Percentiles rank a stretch among this genome's conserved stretches.
phyloP scores from a whole-genome alignment of 352 stramenopile species.

The Plasmopara muralis region DNA sequence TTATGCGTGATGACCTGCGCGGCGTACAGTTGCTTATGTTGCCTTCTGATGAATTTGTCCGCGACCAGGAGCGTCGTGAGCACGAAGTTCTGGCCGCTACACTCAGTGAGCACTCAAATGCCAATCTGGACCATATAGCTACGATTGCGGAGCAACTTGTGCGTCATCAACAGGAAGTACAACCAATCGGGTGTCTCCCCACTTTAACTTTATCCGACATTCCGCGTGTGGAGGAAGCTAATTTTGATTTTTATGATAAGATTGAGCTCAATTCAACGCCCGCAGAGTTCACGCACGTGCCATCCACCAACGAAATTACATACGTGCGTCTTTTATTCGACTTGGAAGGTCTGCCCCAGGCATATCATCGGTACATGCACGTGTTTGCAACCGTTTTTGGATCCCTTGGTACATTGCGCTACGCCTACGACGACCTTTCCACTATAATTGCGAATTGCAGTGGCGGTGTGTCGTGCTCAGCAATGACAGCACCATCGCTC shows the following conservation, averaged over 20 bases:
- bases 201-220: constrained; percentile 71
- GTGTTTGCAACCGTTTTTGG: constrained; percentile 69
- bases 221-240: constrained; percentile 35
- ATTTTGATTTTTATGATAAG: constrained; percentile 47
- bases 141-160: constrained; percentile 40
- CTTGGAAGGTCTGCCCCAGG: constrained; percentile 36
- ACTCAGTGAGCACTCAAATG: constrained; percentile 38
- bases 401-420: constrained; percentile 59
- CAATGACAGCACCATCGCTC: constrained; percentile 49
- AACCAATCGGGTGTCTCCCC: constrained; percentile 66
- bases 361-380: constrained; percentile 61
- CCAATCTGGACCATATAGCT: constrained; percentile 53
- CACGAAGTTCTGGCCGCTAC: constrained; percentile 37
- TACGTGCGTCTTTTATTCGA: constrained; percentile 77
- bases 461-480: constrained; percentile 59
- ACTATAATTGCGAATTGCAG: constrained; percentile 75
- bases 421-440: constrained; percentile 57
- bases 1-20: constrained; percentile 46
- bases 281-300: constrained; percentile 54
- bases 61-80: constrained; percentile 46
- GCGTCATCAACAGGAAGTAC: constrained; percentile 52
- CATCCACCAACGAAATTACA: constrained; percentile 79
- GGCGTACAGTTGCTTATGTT: constrained; percentile 72
- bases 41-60: constrained; percentile 52
- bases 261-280: constrained; percentile 26